Evolutionary conservation across 1,284 basidiomycete genomes (phyloP).

Genomic region (Sporisorium iseilematis-ciliati): DNA sequence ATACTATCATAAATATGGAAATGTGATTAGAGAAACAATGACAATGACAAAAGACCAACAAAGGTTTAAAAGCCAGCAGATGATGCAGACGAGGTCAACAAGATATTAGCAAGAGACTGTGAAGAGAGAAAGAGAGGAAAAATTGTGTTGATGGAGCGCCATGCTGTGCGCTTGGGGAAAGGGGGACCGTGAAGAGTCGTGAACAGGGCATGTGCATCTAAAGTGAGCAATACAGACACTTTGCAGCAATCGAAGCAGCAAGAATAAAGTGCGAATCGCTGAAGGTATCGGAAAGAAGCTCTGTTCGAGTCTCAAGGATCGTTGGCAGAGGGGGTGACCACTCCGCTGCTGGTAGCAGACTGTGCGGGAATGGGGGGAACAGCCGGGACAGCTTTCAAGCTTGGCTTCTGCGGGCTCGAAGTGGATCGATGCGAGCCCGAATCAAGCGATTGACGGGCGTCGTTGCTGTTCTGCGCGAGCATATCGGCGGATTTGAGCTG

Average conservation of each 20-base stretch:
- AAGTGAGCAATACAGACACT: not conserved
- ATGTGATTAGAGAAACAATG: slow-evolving; percentile 42
- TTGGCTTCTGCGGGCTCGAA: slow-evolving; percentile 13
- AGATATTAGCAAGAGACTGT: slow-evolving; percentile 42
- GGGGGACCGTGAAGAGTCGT: slow-evolving; percentile 11
- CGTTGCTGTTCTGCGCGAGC: slow-evolving; percentile 36
- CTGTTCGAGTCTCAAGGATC: not conserved
- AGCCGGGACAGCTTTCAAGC: slow-evolving; percentile 12
- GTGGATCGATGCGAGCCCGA: slow-evolving; percentile 14
- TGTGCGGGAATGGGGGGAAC: slow-evolving; percentile 15
- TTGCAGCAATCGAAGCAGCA: slow-evolving; percentile 12
- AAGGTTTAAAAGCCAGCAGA: slow-evolving; percentile 13
- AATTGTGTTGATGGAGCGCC: not conserved
- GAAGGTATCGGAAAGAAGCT: not conserved
- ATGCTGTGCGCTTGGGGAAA: not conserved
- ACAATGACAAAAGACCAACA: slow-evolving; percentile 9
- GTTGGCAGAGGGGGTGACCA: slow-evolving; percentile 1
- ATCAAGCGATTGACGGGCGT: slow-evolving; percentile 37
- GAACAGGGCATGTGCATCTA: not conserved
- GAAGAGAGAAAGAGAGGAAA: not conserved
- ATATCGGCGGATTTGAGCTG: slow-evolving; percentile 51
- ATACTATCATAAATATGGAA: not conserved
- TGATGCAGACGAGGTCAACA: slow-evolving; percentile 11
- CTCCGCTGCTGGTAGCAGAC: slow-evolving; percentile 20
- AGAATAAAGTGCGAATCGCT: not conserved